Percentiles rank a stretch among this genome's conserved stretches.
Conservation (phyloP, 805 yeast genomes). For the Ogataea siamensis region DNA sequence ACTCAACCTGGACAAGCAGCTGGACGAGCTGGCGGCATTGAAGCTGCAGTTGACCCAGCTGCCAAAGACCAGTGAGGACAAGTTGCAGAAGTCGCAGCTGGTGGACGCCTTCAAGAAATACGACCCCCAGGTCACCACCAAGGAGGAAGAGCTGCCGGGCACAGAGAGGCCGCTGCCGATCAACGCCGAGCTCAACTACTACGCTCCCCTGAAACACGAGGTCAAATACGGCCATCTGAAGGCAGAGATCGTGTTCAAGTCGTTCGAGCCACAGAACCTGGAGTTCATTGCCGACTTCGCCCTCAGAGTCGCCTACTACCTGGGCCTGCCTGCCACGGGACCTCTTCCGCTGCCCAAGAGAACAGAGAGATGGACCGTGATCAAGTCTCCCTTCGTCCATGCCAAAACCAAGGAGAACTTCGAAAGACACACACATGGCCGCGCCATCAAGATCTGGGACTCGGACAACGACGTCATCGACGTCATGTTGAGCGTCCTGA, state of each 20-base stretch:
- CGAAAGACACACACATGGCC: constrained; percentile 79
- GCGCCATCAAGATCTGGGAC: constrained; percentile 75
- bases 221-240: constrained; percentile 70
- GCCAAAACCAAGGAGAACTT: constrained; percentile 94
- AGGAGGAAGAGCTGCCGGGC: constrained; percentile 34
- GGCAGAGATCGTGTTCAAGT: constrained; percentile 72
- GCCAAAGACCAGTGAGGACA: constrained; percentile 19
- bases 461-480: constrained; percentile 83
- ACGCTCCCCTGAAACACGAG: constrained; percentile 72
- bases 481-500: constrained; percentile 71
- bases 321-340: constrained; percentile 83
- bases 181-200: constrained; percentile 76
- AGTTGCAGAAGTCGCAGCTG: constrained; percentile 23
- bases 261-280: constrained; percentile 67
- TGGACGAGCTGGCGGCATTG: constrained; percentile 29
- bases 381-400: constrained; percentile 88
- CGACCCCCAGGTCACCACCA: constrained; percentile 38
- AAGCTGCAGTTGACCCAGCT: constrained; percentile 17
- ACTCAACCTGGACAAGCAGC: constrained; percentile 22
- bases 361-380: constrained; percentile 90
- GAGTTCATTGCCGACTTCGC: constrained; percentile 83
- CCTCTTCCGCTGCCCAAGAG: constrained; percentile 66
- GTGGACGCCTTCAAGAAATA: constrained; percentile 32
- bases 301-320: constrained; percentile 82
- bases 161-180: constrained; percentile 68